These are phyloP conservation scores for Cephalotrichum gorgonifer DNA, from an alignment of 2,329 filamentous ascomycete genomes.

Conservation along the genomic window DNA sequence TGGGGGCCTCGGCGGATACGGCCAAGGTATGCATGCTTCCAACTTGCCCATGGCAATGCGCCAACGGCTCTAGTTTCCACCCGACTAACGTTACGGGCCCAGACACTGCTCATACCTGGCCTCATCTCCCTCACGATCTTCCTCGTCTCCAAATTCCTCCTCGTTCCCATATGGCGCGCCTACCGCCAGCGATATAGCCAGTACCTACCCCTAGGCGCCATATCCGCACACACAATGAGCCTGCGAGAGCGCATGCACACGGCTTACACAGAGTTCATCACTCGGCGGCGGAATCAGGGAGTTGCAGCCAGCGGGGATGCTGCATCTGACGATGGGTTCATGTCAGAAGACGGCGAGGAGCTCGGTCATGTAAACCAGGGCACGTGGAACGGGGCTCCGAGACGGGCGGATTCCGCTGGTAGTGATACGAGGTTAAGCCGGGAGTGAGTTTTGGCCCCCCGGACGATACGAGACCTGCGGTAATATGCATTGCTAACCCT, in stretches of 20 bases:
- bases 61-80: not conserved
- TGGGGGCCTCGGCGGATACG: constrained; percentile 17
- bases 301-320: constrained; percentile 23
- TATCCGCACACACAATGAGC: constrained; percentile 46
- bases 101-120: constrained; percentile 64
- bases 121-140: constrained; percentile 61
- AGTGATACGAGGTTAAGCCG: constrained; percentile 57
- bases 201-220: constrained; percentile 59
- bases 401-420: constrained; percentile 29
- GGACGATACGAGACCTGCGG: constrained; percentile 7
- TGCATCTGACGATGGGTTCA: constrained; percentile 39
- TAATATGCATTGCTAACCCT: constrained; percentile 4
- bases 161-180: constrained; percentile 58
- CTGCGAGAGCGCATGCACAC: constrained; percentile 32
- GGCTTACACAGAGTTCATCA: constrained; percentile 8
- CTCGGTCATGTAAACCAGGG: constrained; percentile 41
- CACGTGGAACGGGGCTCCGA: constrained; percentile 21
- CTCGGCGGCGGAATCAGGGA: constrained; percentile 15
- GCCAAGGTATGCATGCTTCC: not conserved
- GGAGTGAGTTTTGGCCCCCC: constrained; percentile 43
- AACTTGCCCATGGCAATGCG: not conserved
- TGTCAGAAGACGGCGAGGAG: constrained; percentile 61
- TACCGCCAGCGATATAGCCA: constrained; percentile 63
- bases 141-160: constrained; percentile 51
- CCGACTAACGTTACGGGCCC: not conserved